Conservation (phyloP, 768 basidiomycete genomes). For the Auricularia heimuer region DNA sequence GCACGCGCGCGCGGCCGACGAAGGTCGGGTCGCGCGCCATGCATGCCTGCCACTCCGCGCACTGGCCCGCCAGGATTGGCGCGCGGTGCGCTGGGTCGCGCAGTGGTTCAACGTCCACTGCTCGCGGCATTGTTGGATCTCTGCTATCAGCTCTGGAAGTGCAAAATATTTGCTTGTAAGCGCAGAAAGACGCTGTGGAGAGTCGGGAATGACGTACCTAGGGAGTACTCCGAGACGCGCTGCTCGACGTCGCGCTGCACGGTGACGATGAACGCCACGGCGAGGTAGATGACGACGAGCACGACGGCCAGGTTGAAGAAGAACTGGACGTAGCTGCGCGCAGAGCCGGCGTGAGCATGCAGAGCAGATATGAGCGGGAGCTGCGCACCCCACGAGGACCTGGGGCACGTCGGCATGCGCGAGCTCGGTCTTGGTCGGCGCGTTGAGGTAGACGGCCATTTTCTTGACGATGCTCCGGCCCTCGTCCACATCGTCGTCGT, state of each 20-base stretch:
- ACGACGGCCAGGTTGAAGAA: conserved; percentile 86
- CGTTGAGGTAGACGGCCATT: background rate
- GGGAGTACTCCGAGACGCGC: conserved; percentile 77
- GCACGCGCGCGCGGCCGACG: conserved; percentile 80
- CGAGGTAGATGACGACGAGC: conserved; percentile 72
- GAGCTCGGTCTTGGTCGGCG: background rate
- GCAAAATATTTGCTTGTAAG: background rate
- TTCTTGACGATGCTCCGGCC: background rate
- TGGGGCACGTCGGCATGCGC: background rate
- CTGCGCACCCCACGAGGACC: background rate
- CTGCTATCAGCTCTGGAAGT: conserved; percentile 73
- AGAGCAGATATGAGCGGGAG: background rate
- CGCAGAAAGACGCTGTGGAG: conserved; percentile 2
- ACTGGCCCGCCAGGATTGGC: conserved; percentile 83
- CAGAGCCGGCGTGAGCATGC: no score
- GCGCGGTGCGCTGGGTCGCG: conserved; percentile 46
- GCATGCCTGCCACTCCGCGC: conserved; percentile 84
- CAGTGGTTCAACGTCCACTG: conserved; percentile 80
- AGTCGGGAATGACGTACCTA: conserved; percentile 44
- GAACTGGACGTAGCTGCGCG: conserved; percentile 77
- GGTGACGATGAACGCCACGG: conserved; percentile 78
- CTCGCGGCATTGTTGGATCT: conserved; percentile 78
- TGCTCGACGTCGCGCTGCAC: conserved; percentile 86
- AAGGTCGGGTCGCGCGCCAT: conserved; percentile 91
- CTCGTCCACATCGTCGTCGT: conserved; percentile 56